Percentiles rank a stretch among this genome's conserved stretches.
phyloP scores from a whole-genome alignment of 2,329 filamentous ascomycete genomes.

The Venturia aucupariae region DNA sequence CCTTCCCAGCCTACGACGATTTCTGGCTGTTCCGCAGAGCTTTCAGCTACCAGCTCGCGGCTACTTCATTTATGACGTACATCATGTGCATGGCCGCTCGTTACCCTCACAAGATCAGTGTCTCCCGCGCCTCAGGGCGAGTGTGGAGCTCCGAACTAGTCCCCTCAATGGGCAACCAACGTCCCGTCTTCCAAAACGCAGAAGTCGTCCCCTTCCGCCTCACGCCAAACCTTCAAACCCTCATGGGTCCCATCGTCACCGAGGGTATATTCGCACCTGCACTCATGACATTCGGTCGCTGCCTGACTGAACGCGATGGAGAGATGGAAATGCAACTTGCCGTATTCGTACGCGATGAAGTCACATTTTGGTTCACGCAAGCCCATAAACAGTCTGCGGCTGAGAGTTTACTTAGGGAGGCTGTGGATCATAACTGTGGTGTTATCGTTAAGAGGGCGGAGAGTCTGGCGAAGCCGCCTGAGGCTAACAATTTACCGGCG shows the following conservation, averaged over 20 bases:
- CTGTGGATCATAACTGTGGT: slow-evolving; percentile 79
- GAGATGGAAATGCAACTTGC: slow-evolving; percentile 91
- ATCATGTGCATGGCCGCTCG: slow-evolving; percentile 95
- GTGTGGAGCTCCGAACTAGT: slow-evolving; percentile 96
- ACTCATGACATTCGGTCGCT: slow-evolving; percentile 92
- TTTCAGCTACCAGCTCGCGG: slow-evolving; percentile 90
- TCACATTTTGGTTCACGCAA: slow-evolving; percentile 92
- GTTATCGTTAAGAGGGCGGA: slow-evolving; percentile 85
- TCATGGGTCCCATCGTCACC: slow-evolving; percentile 92
- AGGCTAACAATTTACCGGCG: slow-evolving; percentile 69
- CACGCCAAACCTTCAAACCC: slow-evolving; percentile 87
- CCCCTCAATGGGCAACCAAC: slow-evolving; percentile 73
- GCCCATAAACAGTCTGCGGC: slow-evolving; percentile 57
- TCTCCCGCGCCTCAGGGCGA: slow-evolving; percentile 77
- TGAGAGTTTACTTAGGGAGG: slow-evolving; percentile 63
- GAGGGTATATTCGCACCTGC: slow-evolving; percentile 95
- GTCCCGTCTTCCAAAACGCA: slow-evolving; percentile 87
- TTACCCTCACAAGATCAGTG: slow-evolving; percentile 91
- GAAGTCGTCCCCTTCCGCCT: slow-evolving; percentile 96
- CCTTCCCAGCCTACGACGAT: slow-evolving; percentile 80
- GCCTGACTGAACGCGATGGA: slow-evolving; percentile 68
- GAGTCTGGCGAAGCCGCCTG: slow-evolving; percentile 68
- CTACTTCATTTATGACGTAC: slow-evolving; percentile 97
- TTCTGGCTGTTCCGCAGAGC: slow-evolving; percentile 98
- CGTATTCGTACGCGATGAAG: slow-evolving; percentile 93